A percentile compares a stretch with the other conserved stretches of the same genome.
Evolutionary conservation across 352 stramenopile species (phyloP).

Genomic region (Globisporangium lucens): DNA sequence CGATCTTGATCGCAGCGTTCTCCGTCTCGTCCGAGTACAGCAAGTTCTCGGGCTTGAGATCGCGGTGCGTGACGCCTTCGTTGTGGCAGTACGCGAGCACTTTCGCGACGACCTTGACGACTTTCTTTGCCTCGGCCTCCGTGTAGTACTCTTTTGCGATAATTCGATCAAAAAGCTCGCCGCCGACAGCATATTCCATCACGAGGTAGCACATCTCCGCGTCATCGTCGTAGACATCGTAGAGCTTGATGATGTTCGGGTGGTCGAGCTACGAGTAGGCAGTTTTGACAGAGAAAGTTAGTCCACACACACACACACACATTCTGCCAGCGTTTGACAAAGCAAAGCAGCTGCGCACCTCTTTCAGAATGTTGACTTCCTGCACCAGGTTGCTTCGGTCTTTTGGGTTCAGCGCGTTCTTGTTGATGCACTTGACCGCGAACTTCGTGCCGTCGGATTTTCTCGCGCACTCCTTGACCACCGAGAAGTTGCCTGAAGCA

Average conservation of each 20-base stretch:
- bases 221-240: slow-evolving; percentile 81
- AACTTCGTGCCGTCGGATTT: slow-evolving; percentile 50
- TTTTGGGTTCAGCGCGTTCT: slow-evolving; percentile 71
- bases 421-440: slow-evolving; percentile 87
- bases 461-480: slow-evolving; percentile 73
- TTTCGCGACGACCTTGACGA: slow-evolving; percentile 84
- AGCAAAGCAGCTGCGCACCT: slow-evolving; percentile 20
- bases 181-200: slow-evolving; percentile 86
- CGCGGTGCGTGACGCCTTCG: slow-evolving; percentile 90
- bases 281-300: slow-evolving; percentile 1
- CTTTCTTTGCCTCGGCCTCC: slow-evolving; percentile 81
- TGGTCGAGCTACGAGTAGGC: slow-evolving; percentile 50
- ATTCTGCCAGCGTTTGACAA: no score
- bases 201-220: slow-evolving; percentile 82
- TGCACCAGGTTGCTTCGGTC: slow-evolving; percentile 75
- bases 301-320: background rate
- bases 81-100: slow-evolving; percentile 87
- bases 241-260: slow-evolving; percentile 87
- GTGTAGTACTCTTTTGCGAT: slow-evolving; percentile 92
- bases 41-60: slow-evolving; percentile 97
- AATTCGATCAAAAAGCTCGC: slow-evolving; percentile 93
- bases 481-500: slow-evolving; percentile 74
- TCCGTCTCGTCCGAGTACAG: slow-evolving; percentile 84
- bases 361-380: slow-evolving; percentile 83
- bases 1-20: slow-evolving; percentile 92